Evolutionary conservation across 352 stramenopile species (phyloP).

Genomic region (Phytophthora macrochlamydospora): DNA sequence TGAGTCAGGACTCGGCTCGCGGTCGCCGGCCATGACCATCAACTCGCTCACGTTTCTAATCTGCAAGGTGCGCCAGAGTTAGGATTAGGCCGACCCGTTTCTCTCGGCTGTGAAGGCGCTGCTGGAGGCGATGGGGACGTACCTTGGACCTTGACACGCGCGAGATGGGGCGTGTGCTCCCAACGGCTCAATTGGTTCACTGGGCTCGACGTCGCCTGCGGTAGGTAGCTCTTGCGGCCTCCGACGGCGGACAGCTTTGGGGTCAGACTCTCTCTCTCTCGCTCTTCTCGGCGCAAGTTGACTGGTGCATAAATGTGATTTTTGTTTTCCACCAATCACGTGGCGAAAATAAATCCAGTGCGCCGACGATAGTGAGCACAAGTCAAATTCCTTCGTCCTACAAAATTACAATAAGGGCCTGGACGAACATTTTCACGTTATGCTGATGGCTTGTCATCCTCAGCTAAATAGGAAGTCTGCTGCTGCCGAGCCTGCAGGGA

Average conservation of each 20-base stretch:
- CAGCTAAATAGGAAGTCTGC: constrained; percentile 24
- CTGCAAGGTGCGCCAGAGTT: constrained; percentile 2
- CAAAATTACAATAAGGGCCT: no score
- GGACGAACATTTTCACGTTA: neutral
- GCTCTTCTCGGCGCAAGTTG: neutral
- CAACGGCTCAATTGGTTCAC: neutral
- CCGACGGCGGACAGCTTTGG: constrained; percentile 3
- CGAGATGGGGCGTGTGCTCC: neutral
- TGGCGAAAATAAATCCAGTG: neutral
- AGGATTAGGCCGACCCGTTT: neutral
- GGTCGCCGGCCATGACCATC: constrained; percentile 49
- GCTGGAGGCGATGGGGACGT: neutral
- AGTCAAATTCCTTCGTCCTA: no score
- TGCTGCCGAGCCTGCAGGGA: constrained; percentile 34
- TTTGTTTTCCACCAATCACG: neutral
- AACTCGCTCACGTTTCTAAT: constrained; percentile 35
- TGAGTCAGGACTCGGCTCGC: constrained; percentile 41
- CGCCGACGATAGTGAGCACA: neutral
- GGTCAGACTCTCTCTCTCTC: constrained; percentile 2
- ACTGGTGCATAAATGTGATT: neutral
- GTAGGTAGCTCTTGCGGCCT: neutral
- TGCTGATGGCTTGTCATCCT: constrained; percentile 2
- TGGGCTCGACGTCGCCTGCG: neutral
- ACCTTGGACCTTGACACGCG: neutral
- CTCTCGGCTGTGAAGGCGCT: neutral